Evolutionary conservation across 2,329 filamentous ascomycete species (phyloP), one percentile per base, ranked within the genome.

Genomic region (Clarireedia sp.): DNA sequence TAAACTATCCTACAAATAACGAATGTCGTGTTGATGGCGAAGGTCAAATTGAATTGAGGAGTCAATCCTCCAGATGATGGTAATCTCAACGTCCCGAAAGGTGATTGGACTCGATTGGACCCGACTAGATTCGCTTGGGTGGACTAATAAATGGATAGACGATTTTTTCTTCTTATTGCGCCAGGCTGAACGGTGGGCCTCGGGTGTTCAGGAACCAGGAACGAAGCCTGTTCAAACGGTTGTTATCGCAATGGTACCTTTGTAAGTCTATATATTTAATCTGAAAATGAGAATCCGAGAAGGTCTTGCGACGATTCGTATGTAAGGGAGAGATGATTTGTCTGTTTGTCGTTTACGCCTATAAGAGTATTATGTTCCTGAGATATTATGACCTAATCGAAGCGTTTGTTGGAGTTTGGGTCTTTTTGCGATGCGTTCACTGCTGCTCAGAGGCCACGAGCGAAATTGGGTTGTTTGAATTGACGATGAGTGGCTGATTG

Each of bases 121-220:
- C 16, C 17, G 38, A 41, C 38, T 41, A 41, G 38, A 41, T 41
- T 41, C 4, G 38, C 38, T 41, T 26, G 38, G 17, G 24, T 48
- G 33, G 19, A 16, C 33, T 54, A 48, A 54, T 54, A 36, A 48
- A n/a, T 41, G 24, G 17, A 48, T 48, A 16, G 12, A 48, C 33
- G 33, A 37, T 29, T 40, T 48, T 29, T 41, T 41, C 17, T 8
- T 41, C 17, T 33, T 50, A 9, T 37, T 49, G 37, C 37, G n/a
- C 48, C 23, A 29, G 23, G 21, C 19, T 24, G 21, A 38, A 21
- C 10, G 41, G 51, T 53, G 33, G 33, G 21, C 51, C 51, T 26
- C 16, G 51, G 43, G 44, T 48, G 33, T 29, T 40, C 43, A 48
- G 43, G 51, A 47, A 53, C 33, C 44, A 54, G 44, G 51, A 40